Conservation (phyloP, 2,329 filamentous ascomycete species). For the Arthrobotrys pseudoclavata region DNA sequence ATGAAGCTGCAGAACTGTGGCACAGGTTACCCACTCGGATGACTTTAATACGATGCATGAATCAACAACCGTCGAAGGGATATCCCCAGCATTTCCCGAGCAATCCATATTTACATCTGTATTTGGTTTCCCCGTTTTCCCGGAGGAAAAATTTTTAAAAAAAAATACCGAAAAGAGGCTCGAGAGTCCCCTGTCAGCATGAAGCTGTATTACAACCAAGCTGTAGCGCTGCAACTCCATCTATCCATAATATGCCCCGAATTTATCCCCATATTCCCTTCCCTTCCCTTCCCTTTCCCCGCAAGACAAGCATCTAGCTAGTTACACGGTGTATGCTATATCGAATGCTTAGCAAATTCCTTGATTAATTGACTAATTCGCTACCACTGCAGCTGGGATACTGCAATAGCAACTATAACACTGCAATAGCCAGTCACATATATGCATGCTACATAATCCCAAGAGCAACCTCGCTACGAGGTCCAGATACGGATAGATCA, state of each 20-base stretch:
- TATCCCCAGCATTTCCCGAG: neutral
- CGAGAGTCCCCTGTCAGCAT: slow-evolving; percentile 42
- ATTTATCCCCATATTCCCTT: slow-evolving; percentile 25
- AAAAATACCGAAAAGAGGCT: too few species aligned
- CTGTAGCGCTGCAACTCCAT: slow-evolving; percentile 13
- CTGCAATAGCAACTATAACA: slow-evolving; percentile 1
- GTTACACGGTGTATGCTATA: slow-evolving; percentile 20
- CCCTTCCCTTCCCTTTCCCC: slow-evolving; percentile 19
- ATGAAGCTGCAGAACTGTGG: neutral
- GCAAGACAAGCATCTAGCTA: slow-evolving; percentile 14
- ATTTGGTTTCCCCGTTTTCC: slow-evolving; percentile 12
- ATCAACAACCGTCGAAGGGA: neutral
- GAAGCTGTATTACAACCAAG: slow-evolving; percentile 22
- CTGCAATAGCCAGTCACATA: slow-evolving; percentile 8
- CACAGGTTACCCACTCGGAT: slow-evolving; percentile 12
- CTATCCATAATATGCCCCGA: slow-evolving; percentile 26
- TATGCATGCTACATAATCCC: slow-evolving; percentile 8
- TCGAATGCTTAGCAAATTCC: neutral
- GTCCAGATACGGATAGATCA: neutral
- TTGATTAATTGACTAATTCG: slow-evolving; percentile 20
- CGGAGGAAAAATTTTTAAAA: neutral
- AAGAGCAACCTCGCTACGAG: neutral
- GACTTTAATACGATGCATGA: slow-evolving; percentile 30
- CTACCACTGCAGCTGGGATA: slow-evolving; percentile 1
- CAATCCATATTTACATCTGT: neutral